Evolutionary conservation across 768 basidiomycete species (phyloP).

Genomic region (Boletus speciosus): DNA sequence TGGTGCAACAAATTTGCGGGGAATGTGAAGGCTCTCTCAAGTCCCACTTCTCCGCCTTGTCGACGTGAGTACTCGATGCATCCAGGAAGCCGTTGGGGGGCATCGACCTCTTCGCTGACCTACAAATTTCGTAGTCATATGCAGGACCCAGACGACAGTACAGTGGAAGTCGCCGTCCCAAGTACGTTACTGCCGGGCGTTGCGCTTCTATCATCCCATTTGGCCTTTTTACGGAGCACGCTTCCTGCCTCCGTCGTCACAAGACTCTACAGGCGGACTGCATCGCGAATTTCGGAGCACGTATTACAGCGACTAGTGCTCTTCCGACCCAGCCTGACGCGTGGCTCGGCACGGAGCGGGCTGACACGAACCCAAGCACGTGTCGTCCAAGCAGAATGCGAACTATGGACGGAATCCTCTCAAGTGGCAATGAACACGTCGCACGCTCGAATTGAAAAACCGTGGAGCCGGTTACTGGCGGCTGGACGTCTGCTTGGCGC

Average conservation of each 20-base stretch:
- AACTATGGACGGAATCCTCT: conserved; percentile 82
- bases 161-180: conserved; percentile 48
- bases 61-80: conserved; percentile 33
- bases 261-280: conserved; percentile 70
- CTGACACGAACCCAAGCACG: conserved; percentile 48
- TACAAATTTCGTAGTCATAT: conserved; percentile 7
- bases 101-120: neutral
- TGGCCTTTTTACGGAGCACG: conserved; percentile 60
- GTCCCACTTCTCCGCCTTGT: conserved; percentile 59
- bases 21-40: conserved; percentile 80
- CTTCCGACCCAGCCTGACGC: conserved; percentile 68
- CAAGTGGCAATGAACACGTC: conserved; percentile 50
- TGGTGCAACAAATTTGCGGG: conserved; percentile 73
- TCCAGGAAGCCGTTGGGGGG: neutral
- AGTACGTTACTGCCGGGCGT: conserved; percentile 73
- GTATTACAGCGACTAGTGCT: conserved; percentile 81
- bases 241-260: conserved; percentile 59
- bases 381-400: conserved; percentile 64
- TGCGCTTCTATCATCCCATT: conserved; percentile 75
- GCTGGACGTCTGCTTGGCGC: conserved; percentile 65
- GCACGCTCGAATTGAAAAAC: conserved; percentile 57
- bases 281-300: conserved; percentile 66
- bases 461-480: conserved; percentile 73
- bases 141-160: conserved; percentile 7
- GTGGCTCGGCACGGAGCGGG: conserved; percentile 22